Evolutionary conservation across 805 yeast genomes (phyloP).

Genomic region (Candida peoriensis): DNA sequence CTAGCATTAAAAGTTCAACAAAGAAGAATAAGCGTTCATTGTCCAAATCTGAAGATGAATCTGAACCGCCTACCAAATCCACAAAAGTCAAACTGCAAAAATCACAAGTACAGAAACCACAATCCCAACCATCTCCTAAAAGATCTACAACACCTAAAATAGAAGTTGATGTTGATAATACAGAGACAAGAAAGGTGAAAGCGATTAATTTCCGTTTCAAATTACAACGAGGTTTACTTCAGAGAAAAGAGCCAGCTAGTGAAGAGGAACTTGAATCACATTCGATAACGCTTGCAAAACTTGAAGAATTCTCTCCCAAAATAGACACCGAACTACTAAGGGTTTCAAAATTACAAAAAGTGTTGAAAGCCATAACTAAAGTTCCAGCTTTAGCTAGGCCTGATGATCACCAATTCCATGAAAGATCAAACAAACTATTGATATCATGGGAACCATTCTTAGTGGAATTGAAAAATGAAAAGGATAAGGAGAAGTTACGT

Average conservation of each 20-base stretch:
- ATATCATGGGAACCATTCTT: slow-evolving; percentile 36
- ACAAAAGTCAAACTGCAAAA: background rate
- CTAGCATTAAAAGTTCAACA: too few relatives aligned
- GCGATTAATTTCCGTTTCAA: slow-evolving; percentile 34
- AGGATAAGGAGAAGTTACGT: slow-evolving; percentile 4
- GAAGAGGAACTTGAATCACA: slow-evolving; percentile 30
- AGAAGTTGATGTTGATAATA: background rate
- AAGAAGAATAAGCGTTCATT: too few relatives aligned
- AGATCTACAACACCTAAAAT: too few relatives aligned
- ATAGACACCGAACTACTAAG: slow-evolving; percentile 36
- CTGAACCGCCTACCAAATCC: too few relatives aligned
- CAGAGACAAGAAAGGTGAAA: slow-evolving; percentile 3
- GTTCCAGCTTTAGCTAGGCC: slow-evolving; percentile 35
- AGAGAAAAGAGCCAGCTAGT: slow-evolving; percentile 34
- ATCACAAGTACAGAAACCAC: background rate
- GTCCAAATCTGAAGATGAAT: too few relatives aligned
- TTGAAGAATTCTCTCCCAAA: slow-evolving; percentile 34
- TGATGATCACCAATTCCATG: slow-evolving; percentile 41
- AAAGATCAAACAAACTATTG: slow-evolving; percentile 36
- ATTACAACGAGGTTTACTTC: slow-evolving; percentile 44
- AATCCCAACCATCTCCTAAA: slow-evolving; percentile 1
- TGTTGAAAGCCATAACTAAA: slow-evolving; percentile 41
- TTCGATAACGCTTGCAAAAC: slow-evolving; percentile 31
- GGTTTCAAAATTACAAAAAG: slow-evolving; percentile 47
- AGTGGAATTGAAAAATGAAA: slow-evolving; percentile 33